Evolutionary conservation across 2,329 filamentous ascomycete species (phyloP).

Genomic region (Mycosphaerelloides madeirae): DNA sequence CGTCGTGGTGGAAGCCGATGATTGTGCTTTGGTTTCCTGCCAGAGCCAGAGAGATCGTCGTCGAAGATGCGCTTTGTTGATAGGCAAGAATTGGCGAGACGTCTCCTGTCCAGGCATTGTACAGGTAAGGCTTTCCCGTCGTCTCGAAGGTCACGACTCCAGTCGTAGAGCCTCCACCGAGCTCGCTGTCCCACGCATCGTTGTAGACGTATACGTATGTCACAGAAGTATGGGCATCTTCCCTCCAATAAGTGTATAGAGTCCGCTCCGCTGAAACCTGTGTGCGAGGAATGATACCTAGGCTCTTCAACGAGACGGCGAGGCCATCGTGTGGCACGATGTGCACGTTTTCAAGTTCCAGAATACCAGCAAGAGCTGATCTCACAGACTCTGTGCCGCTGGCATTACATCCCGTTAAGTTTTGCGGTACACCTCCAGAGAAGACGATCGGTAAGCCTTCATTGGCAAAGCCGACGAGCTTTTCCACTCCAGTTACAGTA

Average conservation of each 20-base stretch:
- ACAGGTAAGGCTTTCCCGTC: slow-evolving; percentile 34
- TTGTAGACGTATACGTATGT: slow-evolving; percentile 43
- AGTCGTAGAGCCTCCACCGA: slow-evolving; percentile 15
- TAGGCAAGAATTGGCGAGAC: slow-evolving; percentile 33
- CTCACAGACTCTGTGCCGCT: slow-evolving; percentile 14
- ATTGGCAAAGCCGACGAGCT: slow-evolving; percentile 34
- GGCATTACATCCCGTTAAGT: slow-evolving; percentile 15
- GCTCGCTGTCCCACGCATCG: slow-evolving; percentile 28
- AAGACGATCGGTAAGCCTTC: slow-evolving; percentile 43
- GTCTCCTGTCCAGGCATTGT: slow-evolving; percentile 43
- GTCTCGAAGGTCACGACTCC: slow-evolving; percentile 30
- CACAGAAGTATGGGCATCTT: slow-evolving; percentile 21
- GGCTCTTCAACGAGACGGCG: slow-evolving; percentile 28
- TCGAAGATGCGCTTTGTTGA: slow-evolving; percentile 24
- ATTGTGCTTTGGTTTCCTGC: slow-evolving; percentile 39
- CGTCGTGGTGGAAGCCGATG: slow-evolving; percentile 34
- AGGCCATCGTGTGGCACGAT: slow-evolving; percentile 29
- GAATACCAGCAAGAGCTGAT: slow-evolving; percentile 24
- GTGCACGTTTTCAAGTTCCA: slow-evolving; percentile 34
- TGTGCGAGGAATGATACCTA: slow-evolving; percentile 33
- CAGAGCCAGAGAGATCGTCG: slow-evolving; percentile 34
- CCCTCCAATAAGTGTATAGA: slow-evolving; percentile 38
- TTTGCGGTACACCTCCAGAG: slow-evolving; percentile 32
- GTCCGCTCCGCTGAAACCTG: slow-evolving; percentile 22
- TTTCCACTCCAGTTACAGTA: slow-evolving; percentile 32